Percentiles rank a stretch among this genome's conserved stretches.
Conservation (phyloP, 495 filamentous ascomycete species). For the Aspergillus incahuasiensis region DNA sequence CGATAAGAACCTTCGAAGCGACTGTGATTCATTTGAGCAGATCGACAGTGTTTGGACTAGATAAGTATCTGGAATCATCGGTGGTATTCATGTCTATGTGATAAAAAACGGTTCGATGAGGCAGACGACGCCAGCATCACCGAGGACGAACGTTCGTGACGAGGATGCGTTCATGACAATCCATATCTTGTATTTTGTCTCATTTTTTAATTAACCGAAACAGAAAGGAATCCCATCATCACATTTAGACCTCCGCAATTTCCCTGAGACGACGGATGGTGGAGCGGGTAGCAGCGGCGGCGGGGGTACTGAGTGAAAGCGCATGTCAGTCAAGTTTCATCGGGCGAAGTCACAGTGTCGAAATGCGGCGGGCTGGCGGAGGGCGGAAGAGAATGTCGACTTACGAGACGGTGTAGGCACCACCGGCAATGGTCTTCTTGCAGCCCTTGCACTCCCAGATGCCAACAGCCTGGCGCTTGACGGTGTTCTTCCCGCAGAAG, state of each 20-base stretch:
- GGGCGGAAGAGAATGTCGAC: conserved; percentile 33
- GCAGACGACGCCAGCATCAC: conserved; percentile 13
- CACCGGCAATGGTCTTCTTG: conserved; percentile 92
- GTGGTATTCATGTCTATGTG: conserved; percentile 22
- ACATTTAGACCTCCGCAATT: conserved; percentile 88
- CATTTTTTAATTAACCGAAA: conserved; percentile 46
- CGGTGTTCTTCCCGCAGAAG: conserved; percentile 93
- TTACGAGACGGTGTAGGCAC: conserved; percentile 95
- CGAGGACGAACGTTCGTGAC: conserved; percentile 15
- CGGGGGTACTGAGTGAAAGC: conserved; percentile 66
- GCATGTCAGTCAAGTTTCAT: conserved; percentile 20
- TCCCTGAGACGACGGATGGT: conserved; percentile 97
- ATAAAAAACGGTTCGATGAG: conserved; percentile 12
- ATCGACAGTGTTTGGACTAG: background rate
- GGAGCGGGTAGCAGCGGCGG: conserved; percentile 92
- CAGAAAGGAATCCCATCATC: conserved; percentile 42
- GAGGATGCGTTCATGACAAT: conserved; percentile 22
- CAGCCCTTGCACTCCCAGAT: conserved; percentile 96
- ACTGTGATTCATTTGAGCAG: background rate
- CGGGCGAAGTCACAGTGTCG: background rate
- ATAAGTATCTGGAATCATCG: conserved; percentile 15
- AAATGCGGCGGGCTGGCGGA: background rate
- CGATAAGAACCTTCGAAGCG: conserved; percentile 5
- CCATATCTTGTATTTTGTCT: conserved; percentile 37
- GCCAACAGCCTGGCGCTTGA: conserved; percentile 86